Conservation (phyloP, 164 flowering plant species). For the Magnolia changhungtana region DNA sequence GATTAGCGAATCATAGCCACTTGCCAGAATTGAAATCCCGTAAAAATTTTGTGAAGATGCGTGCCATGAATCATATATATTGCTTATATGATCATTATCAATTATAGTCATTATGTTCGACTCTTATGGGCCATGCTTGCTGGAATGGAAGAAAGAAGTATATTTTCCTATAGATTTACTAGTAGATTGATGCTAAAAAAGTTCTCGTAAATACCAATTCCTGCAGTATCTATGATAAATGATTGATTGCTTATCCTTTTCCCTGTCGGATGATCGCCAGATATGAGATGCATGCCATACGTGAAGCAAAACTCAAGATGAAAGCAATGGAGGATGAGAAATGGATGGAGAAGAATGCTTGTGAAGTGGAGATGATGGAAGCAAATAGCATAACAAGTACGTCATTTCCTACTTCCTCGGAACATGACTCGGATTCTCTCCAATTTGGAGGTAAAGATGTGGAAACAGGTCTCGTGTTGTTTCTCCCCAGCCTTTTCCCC, state of each 20-base stretch:
- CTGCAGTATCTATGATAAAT: too few species aligned
- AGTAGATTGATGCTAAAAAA: too few species aligned
- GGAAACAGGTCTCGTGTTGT: neutral
- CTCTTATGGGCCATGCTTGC: too few species aligned
- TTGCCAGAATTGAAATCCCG: too few species aligned
- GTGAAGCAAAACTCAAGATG: constrained; percentile 34
- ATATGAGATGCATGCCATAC: constrained; percentile 51
- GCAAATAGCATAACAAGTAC: constrained; percentile 22
- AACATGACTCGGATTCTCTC: constrained; percentile 1
- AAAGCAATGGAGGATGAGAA: constrained; percentile 35
- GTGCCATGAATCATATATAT: too few species aligned
- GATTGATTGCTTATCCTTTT: neutral
- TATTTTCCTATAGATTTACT: too few species aligned
- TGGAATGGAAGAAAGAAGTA: too few species aligned
- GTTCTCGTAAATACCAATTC: too few species aligned
- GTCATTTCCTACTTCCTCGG: constrained; percentile 6
- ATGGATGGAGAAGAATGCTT: constrained; percentile 23
- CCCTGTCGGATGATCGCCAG: constrained; percentile 22
- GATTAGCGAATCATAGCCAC: too few species aligned
- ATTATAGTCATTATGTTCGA: too few species aligned
- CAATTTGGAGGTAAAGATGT: neutral
- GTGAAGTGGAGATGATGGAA: constrained; percentile 67
- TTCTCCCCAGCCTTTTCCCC: neutral
- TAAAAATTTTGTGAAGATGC: too few species aligned
- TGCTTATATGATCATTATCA: too few species aligned